Evolutionary conservation across 768 basidiomycete genomes (phyloP).

Genomic region (Hericium alpestre): DNA sequence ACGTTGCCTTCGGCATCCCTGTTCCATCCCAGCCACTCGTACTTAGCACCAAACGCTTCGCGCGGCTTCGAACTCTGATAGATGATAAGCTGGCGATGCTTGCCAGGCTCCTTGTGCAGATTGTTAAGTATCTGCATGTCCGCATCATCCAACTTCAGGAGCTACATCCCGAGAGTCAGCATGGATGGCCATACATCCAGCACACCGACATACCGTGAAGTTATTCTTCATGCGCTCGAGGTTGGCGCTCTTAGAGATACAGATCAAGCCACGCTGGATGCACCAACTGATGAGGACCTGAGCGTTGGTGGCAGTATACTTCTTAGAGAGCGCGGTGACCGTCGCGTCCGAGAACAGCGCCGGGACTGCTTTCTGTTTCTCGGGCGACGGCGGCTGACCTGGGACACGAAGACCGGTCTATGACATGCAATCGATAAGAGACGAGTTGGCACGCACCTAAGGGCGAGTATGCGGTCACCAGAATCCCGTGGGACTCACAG

Average conservation of each 20-base stretch:
- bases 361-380: background rate
- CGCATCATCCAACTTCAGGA: slow-evolving; percentile 7
- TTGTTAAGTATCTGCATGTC: slow-evolving; percentile 32
- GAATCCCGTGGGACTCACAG: slow-evolving; percentile 47
- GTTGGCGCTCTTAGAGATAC: slow-evolving; percentile 45
- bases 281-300: slow-evolving; percentile 27
- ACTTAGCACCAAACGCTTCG: slow-evolving; percentile 34
- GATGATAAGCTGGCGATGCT: slow-evolving; percentile 26
- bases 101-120: slow-evolving; percentile 31
- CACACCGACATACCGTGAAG: slow-evolving; percentile 21
- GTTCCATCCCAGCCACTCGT: slow-evolving; percentile 33
- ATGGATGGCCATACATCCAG: background rate
- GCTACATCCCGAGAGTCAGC: background rate
- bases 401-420: too few relatives aligned
- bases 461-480: slow-evolving; percentile 58
- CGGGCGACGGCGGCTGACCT: background rate
- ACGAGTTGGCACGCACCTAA: slow-evolving; percentile 19
- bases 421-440: background rate
- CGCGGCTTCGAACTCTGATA: slow-evolving; percentile 17
- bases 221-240: slow-evolving; percentile 41
- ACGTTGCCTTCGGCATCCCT: slow-evolving; percentile 18
- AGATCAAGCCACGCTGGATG: slow-evolving; percentile 38
- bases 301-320: background rate
- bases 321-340: slow-evolving; percentile 22
- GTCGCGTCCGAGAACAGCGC: background rate